A percentile compares a stretch with the other conserved stretches of the same genome.
Evolutionary conservation across 305 asterid species (phyloP).

Genomic region (Plantago coronopus): DNA sequence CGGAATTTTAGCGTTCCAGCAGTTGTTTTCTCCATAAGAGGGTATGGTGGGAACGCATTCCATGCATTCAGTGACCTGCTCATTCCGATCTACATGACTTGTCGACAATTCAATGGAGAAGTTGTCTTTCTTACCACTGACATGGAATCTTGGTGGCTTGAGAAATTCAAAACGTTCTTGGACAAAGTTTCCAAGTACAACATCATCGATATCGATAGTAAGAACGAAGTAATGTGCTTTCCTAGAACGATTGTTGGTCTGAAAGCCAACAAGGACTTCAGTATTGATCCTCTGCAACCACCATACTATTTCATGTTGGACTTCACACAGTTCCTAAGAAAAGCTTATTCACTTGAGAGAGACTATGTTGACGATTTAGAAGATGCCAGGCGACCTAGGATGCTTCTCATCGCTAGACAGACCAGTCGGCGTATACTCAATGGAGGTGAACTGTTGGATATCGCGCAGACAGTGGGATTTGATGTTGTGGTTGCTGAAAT

Average conservation of each 20-base stretch:
- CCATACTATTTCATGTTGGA: constrained; percentile 21
- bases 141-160: not conserved
- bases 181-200: constrained; percentile 21
- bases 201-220: constrained; percentile 33
- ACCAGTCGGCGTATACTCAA: constrained; percentile 32
- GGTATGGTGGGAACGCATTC: constrained; percentile 22
- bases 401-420: constrained; percentile 41
- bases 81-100: not conserved
- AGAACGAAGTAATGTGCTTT: constrained; percentile 39
- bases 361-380: not conserved
- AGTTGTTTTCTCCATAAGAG: constrained; percentile 55
- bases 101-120: not conserved
- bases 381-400: constrained; percentile 10
- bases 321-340: constrained; percentile 37
- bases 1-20: constrained; percentile 36
- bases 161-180: not conserved
- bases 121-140: not conserved
- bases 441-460: constrained; percentile 12
- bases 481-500: constrained; percentile 32
- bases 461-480: constrained; percentile 39
- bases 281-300: constrained; percentile 24
- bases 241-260: constrained; percentile 44
- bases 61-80: not conserved
- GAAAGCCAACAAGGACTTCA: constrained; percentile 32
- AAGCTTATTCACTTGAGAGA: constrained; percentile 33